phyloP scores from a whole-genome alignment of 305 asterid species.

The Andrographis paniculata region DNA sequence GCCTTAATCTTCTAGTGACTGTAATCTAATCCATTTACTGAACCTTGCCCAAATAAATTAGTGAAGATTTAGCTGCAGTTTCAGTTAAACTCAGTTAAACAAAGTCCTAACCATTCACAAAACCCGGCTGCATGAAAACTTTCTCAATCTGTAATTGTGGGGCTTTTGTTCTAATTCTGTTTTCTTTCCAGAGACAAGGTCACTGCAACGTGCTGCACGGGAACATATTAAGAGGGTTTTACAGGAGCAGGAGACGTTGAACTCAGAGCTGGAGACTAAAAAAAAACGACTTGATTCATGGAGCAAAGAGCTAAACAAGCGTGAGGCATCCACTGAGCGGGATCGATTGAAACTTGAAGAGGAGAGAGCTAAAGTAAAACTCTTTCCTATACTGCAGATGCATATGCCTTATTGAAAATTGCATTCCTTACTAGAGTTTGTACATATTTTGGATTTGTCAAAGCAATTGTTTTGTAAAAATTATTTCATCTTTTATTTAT shows the following conservation, averaged over 20 bases:
- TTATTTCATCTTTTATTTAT: conserved; percentile 1
- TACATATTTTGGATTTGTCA: conserved; percentile 1
- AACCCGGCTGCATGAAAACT: neutral
- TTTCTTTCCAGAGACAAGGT: conserved; percentile 46
- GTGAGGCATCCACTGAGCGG: conserved; percentile 62
- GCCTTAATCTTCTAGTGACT: neutral
- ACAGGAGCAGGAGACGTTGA: conserved; percentile 60
- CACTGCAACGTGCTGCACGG: conserved; percentile 58
- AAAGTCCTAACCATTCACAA: too few relatives aligned
- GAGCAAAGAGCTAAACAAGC: conserved; percentile 65
- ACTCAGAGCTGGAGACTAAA: conserved; percentile 50
- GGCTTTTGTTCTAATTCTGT: neutral
- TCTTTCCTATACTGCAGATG: neutral
- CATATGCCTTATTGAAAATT: neutral
- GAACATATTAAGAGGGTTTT: conserved; percentile 63
- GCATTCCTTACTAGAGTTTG: neutral
- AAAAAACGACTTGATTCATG: conserved; percentile 52
- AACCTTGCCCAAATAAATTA: too few relatives aligned
- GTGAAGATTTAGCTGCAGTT: too few relatives aligned
- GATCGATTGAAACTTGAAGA: conserved; percentile 76
- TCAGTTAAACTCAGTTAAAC: too few relatives aligned
- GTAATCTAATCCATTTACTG: too few relatives aligned
- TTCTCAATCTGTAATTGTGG: neutral
- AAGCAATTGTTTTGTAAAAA: conserved; percentile 3
- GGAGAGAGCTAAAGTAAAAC: conserved; percentile 53